Percentiles rank a stretch among this genome's conserved stretches.
phyloP scores from a whole-genome alignment of 495 filamentous ascomycete species.

The Bacidia rubella region DNA sequence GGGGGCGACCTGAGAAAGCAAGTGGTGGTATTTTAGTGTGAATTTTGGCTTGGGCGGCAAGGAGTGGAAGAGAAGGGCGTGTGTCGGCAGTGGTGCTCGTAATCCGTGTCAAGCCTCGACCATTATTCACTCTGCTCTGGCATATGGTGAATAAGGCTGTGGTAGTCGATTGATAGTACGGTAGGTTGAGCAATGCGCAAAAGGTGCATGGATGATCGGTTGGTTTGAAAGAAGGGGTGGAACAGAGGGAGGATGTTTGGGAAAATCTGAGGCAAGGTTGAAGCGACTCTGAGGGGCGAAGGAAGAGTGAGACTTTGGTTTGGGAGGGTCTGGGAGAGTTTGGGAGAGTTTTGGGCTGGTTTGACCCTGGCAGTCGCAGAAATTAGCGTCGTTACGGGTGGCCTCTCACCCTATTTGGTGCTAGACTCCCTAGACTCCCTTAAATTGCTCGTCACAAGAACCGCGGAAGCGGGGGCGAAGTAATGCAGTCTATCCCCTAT shows the following conservation, averaged over 20 bases:
- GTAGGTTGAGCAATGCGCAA: too few species aligned
- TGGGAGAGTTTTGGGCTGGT: conserved; percentile 2
- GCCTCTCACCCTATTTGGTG: neutral
- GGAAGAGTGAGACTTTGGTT: too few species aligned
- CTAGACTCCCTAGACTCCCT: neutral
- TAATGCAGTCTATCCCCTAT: neutral
- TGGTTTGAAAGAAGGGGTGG: neutral
- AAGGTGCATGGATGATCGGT: neutral
- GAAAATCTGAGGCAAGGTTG: conserved; percentile 4
- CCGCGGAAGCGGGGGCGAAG: conserved; percentile 8
- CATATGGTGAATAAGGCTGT: too few species aligned
- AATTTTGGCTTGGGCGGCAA: neutral
- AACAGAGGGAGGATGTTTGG: conserved; percentile 2
- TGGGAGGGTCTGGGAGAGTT: neutral
- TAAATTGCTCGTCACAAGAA: conserved; percentile 2
- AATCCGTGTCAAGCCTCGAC: too few species aligned
- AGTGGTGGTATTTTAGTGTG: neutral
- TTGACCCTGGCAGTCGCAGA: conserved; percentile 7
- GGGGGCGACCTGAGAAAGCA: neutral
- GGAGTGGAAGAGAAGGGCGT: neutral
- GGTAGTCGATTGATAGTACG: too few species aligned
- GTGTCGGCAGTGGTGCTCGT: neutral
- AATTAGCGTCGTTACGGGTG: neutral
- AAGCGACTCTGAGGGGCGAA: neutral
- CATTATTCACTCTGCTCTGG: too few species aligned